phyloP scores from a whole-genome alignment of 2,329 filamentous ascomycete genomes.

The Trichoderma aggressivum region DNA sequence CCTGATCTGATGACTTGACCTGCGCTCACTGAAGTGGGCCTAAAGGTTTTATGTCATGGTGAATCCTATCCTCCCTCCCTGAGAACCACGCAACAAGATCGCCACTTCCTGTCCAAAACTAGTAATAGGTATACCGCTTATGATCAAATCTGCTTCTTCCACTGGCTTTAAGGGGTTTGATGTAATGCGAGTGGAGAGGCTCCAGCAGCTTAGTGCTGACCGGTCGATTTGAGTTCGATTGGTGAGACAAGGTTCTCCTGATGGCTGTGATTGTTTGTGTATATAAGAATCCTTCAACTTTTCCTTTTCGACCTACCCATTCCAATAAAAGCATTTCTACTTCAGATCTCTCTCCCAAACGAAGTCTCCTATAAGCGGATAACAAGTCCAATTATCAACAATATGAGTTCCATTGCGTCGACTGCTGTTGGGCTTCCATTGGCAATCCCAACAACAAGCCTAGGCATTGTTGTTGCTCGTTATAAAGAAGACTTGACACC shows the following conservation, averaged over 20 bases:
- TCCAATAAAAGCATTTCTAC: neutral
- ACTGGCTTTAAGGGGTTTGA: neutral
- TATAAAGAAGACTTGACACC: slow-evolving; percentile 2
- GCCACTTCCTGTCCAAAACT: neutral
- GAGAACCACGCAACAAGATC: neutral
- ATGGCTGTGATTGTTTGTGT: neutral
- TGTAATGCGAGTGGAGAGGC: neutral
- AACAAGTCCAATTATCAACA: neutral
- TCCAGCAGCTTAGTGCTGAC: neutral
- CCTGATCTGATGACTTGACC: neutral
- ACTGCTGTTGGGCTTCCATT: neutral
- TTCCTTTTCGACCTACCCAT: neutral
- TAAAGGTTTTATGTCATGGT: neutral
- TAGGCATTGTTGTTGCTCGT: slow-evolving; percentile 9
- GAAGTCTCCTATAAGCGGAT: neutral
- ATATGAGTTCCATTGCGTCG: neutral
- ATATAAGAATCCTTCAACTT: neutral
- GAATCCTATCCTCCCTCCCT: neutral
- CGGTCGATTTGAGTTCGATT: neutral
- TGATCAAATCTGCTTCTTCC: neutral
- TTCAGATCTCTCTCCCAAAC: neutral
- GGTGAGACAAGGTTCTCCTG: neutral
- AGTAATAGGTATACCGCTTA: neutral
- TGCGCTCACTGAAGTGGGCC: neutral
- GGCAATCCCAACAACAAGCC: neutral